Evolutionary conservation across 768 basidiomycete genomes (phyloP).

Genomic region (Hypholoma sublateritium): DNA sequence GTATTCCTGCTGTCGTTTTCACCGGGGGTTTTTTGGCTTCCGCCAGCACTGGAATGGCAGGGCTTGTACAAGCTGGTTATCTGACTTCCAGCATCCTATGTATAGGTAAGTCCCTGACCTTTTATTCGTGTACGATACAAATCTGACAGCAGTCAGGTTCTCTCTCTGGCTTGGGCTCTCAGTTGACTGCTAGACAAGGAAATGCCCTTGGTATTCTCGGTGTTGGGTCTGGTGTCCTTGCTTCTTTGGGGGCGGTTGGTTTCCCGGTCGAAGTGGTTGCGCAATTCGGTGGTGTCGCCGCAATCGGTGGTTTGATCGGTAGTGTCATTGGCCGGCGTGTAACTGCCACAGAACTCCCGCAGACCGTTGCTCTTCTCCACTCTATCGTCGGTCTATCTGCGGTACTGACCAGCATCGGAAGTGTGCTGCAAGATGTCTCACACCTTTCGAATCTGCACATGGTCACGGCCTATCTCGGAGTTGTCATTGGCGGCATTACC

Average conservation of each 20-base stretch:
- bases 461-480: slow-evolving; percentile 83
- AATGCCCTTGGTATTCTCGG: slow-evolving; percentile 87
- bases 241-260: slow-evolving; percentile 81
- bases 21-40: slow-evolving; percentile 82
- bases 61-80: slow-evolving; percentile 87
- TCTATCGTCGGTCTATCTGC: slow-evolving; percentile 90
- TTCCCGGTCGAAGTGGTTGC: slow-evolving; percentile 72
- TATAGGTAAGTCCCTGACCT: slow-evolving; percentile 49
- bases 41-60: slow-evolving; percentile 81
- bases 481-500: slow-evolving; percentile 84
- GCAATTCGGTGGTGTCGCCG: slow-evolving; percentile 77
- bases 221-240: slow-evolving; percentile 76
- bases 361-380: slow-evolving; percentile 76
- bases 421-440: slow-evolving; percentile 68
- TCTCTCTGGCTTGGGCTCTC: slow-evolving; percentile 75
- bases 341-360: slow-evolving; percentile 85
- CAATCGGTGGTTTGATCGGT: slow-evolving; percentile 71
- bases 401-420: slow-evolving; percentile 82
- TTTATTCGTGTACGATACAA: neutral
- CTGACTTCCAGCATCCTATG: slow-evolving; percentile 83
- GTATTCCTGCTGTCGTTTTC: slow-evolving; percentile 77
- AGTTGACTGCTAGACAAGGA: slow-evolving; percentile 83
- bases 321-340: slow-evolving; percentile 78
- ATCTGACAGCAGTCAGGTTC: slow-evolving; percentile 48
- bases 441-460: slow-evolving; percentile 76